Evolutionary conservation across 306 rosid species (phyloP).

Genomic region (Quercus glauca): DNA sequence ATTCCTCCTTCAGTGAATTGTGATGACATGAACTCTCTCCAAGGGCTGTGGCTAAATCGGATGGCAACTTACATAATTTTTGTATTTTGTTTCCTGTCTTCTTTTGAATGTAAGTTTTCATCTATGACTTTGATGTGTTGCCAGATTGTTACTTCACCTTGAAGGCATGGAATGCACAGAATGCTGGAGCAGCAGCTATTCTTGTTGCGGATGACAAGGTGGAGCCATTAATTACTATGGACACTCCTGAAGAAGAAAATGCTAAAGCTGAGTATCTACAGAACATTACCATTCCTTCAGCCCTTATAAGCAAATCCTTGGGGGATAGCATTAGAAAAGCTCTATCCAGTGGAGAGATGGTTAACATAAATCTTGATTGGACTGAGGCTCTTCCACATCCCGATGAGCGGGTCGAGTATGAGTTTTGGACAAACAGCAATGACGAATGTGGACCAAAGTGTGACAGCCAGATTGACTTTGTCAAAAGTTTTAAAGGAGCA

Average conservation of each 20-base stretch:
- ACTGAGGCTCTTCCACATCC: constrained; percentile 98
- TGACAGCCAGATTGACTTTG: constrained; percentile 74
- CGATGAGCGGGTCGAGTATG: constrained; percentile 94
- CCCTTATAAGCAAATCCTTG: constrained; percentile 75
- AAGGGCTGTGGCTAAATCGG: background rate
- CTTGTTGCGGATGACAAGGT: constrained; percentile 80
- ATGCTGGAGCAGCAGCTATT: constrained; percentile 91
- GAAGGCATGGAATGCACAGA: constrained; percentile 98
- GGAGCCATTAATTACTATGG: constrained; percentile 90
- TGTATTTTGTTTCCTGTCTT: background rate
- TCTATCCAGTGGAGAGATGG: constrained; percentile 60
- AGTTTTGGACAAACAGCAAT: constrained; percentile 94
- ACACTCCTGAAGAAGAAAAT: constrained; percentile 79
- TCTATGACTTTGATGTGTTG: constrained; percentile 11
- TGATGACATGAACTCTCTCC: background rate
- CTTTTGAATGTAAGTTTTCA: constrained; percentile 1
- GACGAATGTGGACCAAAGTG: constrained; percentile 95
- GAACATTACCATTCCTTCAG: constrained; percentile 80
- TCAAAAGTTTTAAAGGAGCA: constrained; percentile 72
- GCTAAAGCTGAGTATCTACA: constrained; percentile 61
- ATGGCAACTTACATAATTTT: background rate
- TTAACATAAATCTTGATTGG: constrained; percentile 89
- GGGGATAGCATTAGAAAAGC: constrained; percentile 77
- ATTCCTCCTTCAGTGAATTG: background rate
- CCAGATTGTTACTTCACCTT: constrained; percentile 93